Percentiles rank a stretch among this genome's conserved stretches.
Evolutionary conservation across 2,329 filamentous ascomycete species (phyloP).

Genomic region (Gnomoniopsis sp.): DNA sequence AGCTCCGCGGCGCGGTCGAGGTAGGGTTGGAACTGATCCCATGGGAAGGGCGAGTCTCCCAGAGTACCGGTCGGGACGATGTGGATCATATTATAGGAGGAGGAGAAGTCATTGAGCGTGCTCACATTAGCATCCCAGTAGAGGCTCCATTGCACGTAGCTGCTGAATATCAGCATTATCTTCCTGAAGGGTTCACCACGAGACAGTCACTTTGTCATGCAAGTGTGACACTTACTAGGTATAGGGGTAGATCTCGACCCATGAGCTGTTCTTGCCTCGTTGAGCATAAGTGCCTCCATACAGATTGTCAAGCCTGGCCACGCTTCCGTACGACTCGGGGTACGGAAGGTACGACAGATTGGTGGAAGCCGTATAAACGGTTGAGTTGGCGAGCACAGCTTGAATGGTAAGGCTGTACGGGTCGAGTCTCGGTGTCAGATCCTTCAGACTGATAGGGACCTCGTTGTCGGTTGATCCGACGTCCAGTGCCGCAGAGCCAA

Average conservation of each 20-base stretch:
- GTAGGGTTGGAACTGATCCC: constrained; percentile 21
- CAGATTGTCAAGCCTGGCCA: constrained; percentile 20
- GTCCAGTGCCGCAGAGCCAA: constrained; percentile 12
- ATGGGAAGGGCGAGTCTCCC: constrained; percentile 19
- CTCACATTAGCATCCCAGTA: constrained; percentile 22
- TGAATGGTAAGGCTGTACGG: constrained; percentile 16
- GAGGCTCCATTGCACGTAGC: constrained; percentile 20
- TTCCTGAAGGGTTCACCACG: background rate
- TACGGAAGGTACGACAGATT: constrained; percentile 17
- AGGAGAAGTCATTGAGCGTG: constrained; percentile 19
- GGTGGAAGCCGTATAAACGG: constrained; percentile 16
- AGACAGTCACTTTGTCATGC: background rate
- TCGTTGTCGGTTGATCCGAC: constrained; percentile 18
- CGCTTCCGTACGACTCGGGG: constrained; percentile 19
- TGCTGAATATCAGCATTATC: background rate
- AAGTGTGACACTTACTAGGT: constrained; percentile 10
- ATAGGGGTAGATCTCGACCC: constrained; percentile 21
- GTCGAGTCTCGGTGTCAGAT: constrained; percentile 11
- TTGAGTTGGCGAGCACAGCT: constrained; percentile 11
- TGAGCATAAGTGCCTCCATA: constrained; percentile 20
- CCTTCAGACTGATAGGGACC: constrained; percentile 9
- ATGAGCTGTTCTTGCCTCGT: constrained; percentile 16
- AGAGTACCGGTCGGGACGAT: constrained; percentile 21
- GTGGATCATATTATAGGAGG: constrained; percentile 22
- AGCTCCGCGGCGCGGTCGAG: constrained; percentile 20